Percentiles rank a stretch among this genome's conserved stretches.
phyloP scores from a whole-genome alignment of 140 eudicot species.

The Erigeron philadelphicus region DNA sequence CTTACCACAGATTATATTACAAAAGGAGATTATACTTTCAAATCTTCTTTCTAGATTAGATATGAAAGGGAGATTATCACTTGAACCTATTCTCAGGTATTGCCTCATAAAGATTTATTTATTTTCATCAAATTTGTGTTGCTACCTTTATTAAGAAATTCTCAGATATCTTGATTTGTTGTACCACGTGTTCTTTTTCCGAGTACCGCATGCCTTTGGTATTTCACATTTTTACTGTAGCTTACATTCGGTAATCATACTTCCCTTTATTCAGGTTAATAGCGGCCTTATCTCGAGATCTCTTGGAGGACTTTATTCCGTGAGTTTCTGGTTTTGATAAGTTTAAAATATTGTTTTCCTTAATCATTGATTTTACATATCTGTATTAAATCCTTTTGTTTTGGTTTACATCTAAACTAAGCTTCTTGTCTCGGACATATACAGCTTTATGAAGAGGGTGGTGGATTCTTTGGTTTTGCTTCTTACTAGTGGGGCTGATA shows the following conservation, averaged over 20 bases:
- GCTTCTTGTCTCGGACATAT: not conserved
- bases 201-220: too few species aligned
- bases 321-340: conserved; percentile 34
- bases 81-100: conserved; percentile 80
- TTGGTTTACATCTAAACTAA: not conserved
- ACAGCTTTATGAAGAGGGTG: conserved; percentile 61
- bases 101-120: not conserved
- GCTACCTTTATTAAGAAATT: not conserved
- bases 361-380: not conserved
- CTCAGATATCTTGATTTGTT: not conserved
- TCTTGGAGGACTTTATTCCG: conserved; percentile 75
- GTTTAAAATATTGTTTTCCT: not conserved
- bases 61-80: conserved; percentile 67
- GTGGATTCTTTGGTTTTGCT: conserved; percentile 53
- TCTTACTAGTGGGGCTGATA: conserved; percentile 78
- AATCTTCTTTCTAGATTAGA: conserved; percentile 64
- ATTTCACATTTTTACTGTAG: too few species aligned
- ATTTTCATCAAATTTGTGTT: conserved; percentile 1
- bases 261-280: conserved; percentile 53
- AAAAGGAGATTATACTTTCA: conserved; percentile 61
- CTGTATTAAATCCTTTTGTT: not conserved
- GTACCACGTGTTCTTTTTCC: too few species aligned
- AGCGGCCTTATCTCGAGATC: conserved; percentile 83
- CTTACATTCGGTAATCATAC: conserved; percentile 3
- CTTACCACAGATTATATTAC: conserved; percentile 63